phyloP scores from a whole-genome alignment of 768 basidiomycete genomes.

The Trametes coccinea region DNA sequence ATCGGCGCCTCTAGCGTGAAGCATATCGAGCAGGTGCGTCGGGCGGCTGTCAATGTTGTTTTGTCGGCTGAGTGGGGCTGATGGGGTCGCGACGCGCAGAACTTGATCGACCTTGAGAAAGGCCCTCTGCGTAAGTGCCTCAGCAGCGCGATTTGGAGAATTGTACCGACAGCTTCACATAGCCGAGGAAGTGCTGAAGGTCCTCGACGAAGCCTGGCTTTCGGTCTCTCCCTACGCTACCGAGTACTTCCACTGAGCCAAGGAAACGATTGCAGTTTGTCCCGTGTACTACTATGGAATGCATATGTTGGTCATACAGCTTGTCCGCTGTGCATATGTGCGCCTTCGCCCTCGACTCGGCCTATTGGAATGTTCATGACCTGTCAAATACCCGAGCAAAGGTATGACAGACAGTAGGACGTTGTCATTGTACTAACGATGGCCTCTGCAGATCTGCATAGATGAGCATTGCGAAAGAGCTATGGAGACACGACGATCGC shows the following conservation, averaged over 20 bases:
- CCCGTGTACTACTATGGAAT: neutral
- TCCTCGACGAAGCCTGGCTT: slow-evolving; percentile 53
- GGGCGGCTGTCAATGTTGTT: neutral
- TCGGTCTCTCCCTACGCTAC: slow-evolving; percentile 42
- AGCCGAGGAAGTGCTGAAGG: slow-evolving; percentile 54
- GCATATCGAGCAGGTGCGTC: slow-evolving; percentile 53
- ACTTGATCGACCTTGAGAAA: slow-evolving; percentile 54
- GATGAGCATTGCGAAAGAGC: too few species aligned
- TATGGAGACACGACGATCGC: too few species aligned
- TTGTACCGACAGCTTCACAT: too few species aligned
- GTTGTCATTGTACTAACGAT: too few species aligned
- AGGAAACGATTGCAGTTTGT: neutral
- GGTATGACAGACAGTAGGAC: too few species aligned
- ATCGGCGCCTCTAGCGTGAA: slow-evolving; percentile 61
- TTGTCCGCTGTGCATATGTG: too few species aligned
- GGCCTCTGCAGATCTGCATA: too few species aligned
- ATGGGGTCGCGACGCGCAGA: slow-evolving; percentile 30
- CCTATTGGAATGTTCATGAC: too few species aligned
- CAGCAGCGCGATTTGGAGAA: neutral
- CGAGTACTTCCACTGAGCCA: slow-evolving; percentile 16
- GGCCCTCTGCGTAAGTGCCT: slow-evolving; percentile 38
- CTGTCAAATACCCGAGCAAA: too few species aligned
- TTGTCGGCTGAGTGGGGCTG: neutral
- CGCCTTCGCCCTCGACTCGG: too few species aligned
- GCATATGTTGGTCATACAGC: neutral